Percentiles rank a stretch among this genome's conserved stretches.
These are phyloP conservation scores for Nakazawaea ambrosiae DNA, from an alignment of 805 yeast species.

Conservation along the genomic window DNA sequence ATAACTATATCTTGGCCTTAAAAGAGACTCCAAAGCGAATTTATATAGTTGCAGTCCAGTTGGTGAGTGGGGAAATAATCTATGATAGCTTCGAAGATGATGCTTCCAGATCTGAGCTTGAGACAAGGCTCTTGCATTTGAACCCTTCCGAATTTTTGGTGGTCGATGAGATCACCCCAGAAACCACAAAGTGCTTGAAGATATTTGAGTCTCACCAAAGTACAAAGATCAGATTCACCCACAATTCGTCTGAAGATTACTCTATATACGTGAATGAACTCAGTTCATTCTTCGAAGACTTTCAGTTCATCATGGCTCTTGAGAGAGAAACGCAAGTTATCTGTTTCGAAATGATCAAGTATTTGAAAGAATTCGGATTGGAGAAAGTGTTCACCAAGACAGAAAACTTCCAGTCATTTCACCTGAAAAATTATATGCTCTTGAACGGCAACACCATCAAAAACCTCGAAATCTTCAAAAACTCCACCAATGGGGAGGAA, in stretches of 20 bases:
- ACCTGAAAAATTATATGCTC: constrained; percentile 41
- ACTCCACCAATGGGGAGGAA: constrained; percentile 46
- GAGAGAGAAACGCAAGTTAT: constrained; percentile 26
- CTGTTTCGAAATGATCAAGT: constrained; percentile 39
- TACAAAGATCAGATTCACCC: constrained; percentile 14
- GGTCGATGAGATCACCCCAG: constrained; percentile 25
- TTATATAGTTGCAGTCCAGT: constrained; percentile 58
- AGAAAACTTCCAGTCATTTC: constrained; percentile 46
- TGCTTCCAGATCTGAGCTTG: constrained; percentile 50
- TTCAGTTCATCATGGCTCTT: constrained; percentile 21
- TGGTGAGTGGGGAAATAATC: constrained; percentile 68
- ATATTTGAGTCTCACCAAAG: constrained; percentile 2
- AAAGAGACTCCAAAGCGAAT: constrained; percentile 23
- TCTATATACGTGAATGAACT: neutral
- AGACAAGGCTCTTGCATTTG: constrained; percentile 66
- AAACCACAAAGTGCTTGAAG: constrained; percentile 18
- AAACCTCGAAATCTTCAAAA: constrained; percentile 69
- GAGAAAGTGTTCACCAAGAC: constrained; percentile 45
- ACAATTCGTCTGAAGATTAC: neutral
- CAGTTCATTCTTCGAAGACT: constrained; percentile 2
- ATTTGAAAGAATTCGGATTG: constrained; percentile 59
- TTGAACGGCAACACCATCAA: constrained; percentile 60
- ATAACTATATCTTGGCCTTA: constrained; percentile 42
- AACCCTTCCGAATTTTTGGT: constrained; percentile 70
- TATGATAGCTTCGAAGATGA: constrained; percentile 67